These are phyloP conservation scores for Candida argentea DNA, from an alignment of 805 yeast genomes.

Conservation along the genomic window DNA sequence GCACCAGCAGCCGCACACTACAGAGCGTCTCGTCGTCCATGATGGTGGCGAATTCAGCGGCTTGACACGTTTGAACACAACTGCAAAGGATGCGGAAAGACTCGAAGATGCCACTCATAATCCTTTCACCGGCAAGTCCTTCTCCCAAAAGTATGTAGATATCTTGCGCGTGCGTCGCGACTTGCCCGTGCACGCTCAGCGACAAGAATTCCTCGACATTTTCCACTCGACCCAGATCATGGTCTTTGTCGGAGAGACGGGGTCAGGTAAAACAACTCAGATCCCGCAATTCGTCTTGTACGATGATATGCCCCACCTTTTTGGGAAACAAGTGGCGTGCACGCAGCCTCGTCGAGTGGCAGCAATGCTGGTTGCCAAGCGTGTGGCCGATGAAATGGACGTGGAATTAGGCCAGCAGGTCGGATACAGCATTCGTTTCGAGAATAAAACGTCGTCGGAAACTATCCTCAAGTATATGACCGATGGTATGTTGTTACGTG, in stretches of 20 bases:
- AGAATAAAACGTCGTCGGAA: constrained; percentile 69
- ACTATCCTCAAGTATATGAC: constrained; percentile 94
- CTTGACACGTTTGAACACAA: constrained; percentile 51
- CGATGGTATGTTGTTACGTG: constrained; percentile 95
- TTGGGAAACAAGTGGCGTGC: constrained; percentile 84
- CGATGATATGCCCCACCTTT: constrained; percentile 86
- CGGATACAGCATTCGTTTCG: constrained; percentile 92
- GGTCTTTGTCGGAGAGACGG: constrained; percentile 99
- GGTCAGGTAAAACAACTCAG: constrained; percentile 98
- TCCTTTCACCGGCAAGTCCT: constrained; percentile 68
- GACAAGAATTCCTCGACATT: constrained; percentile 76
- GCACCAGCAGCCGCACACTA: constrained; percentile 43
- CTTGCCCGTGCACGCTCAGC: constrained; percentile 88
- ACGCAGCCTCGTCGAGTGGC: constrained; percentile 98
- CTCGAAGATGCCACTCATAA: constrained; percentile 53
- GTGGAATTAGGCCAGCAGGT: constrained; percentile 88
- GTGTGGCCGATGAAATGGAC: constrained; percentile 97
- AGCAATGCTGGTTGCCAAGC: constrained; percentile 95
- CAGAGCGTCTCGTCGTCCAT: constrained; percentile 37
- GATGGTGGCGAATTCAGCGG: constrained; percentile 57
- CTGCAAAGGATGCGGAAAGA: constrained; percentile 48
- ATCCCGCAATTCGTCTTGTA: constrained; percentile 91
- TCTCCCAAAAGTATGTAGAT: constrained; percentile 60
- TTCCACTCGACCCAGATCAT: constrained; percentile 86
- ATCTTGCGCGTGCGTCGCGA: constrained; percentile 74